Percentiles rank a stretch among this genome's conserved stretches.
Conservation (phyloP, 106 monocot genomes). For the Platanthera guangdongensis region DNA sequence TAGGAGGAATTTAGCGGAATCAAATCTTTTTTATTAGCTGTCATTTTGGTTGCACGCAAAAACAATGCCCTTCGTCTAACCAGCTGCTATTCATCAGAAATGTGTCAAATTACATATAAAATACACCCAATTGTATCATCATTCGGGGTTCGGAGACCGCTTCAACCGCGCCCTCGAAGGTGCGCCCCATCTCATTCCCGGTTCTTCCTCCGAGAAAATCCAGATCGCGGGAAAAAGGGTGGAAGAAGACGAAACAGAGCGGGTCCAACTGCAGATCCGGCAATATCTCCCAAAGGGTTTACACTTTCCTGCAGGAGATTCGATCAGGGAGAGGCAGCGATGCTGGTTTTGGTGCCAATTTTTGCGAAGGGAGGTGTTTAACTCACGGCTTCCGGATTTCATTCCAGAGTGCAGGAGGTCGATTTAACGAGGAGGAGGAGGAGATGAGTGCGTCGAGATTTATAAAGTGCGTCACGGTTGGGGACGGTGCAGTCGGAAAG, state of each 20-base stretch:
- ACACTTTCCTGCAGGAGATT: background rate
- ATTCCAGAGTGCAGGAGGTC: background rate
- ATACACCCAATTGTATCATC: too few relatives aligned
- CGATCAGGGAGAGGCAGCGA: background rate
- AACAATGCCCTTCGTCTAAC: too few relatives aligned
- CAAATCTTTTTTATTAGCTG: too few relatives aligned
- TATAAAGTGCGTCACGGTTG: constrained; percentile 6
- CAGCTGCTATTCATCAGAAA: too few relatives aligned
- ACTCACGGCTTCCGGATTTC: background rate
- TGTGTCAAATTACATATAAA: too few relatives aligned
- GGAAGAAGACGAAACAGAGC: background rate
- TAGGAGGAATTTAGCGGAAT: too few relatives aligned
- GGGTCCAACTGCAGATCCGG: background rate
- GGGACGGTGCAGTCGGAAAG: constrained; percentile 7
- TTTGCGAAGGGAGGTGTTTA: background rate
- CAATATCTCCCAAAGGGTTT: background rate
- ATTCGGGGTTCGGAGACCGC: background rate
- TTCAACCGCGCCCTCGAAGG: background rate
- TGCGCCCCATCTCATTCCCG: too few relatives aligned
- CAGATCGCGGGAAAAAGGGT: background rate
- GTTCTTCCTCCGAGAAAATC: background rate
- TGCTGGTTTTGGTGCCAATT: background rate
- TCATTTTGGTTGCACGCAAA: too few relatives aligned
- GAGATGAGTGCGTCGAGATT: constrained; percentile 7
- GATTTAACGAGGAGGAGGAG: background rate